Percentiles rank a stretch among this genome's conserved stretches.
Conservation (phyloP, 2,329 filamentous ascomycete genomes). For the Colletotrichum sidae region DNA sequence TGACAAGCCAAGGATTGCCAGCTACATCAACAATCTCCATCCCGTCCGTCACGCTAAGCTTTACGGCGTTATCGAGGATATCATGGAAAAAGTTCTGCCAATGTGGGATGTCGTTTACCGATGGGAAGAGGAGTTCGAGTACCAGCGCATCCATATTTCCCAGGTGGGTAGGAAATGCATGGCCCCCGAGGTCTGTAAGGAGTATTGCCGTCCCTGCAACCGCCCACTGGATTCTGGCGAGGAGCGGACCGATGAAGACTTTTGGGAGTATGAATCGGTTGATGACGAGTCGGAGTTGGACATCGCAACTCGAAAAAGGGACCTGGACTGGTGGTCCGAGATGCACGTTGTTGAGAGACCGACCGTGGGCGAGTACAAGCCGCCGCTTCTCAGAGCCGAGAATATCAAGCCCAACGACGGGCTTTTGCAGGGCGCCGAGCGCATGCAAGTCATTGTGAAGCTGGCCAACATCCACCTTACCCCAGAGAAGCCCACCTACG, state of each 20-base stretch:
- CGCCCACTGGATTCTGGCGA: constrained; percentile 45
- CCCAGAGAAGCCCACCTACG: constrained; percentile 66
- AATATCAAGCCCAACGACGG: constrained; percentile 42
- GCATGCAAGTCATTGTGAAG: constrained; percentile 73
- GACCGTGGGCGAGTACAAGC: neutral
- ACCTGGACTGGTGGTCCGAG: constrained; percentile 43
- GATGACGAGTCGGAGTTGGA: constrained; percentile 38
- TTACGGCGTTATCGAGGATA: constrained; percentile 54
- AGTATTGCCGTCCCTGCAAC: constrained; percentile 35
- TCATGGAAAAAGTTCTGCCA: constrained; percentile 55
- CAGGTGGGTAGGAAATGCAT: constrained; percentile 39
- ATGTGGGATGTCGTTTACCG: constrained; percentile 56
- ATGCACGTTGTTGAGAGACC: constrained; percentile 43
- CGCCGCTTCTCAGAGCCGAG: constrained; percentile 12
- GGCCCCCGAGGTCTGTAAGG: constrained; percentile 37
- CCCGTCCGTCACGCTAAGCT: constrained; percentile 52
- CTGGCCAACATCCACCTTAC: constrained; percentile 71
- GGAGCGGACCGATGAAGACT: constrained; percentile 28
- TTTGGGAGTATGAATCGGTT: constrained; percentile 34
- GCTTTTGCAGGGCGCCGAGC: constrained; percentile 45
- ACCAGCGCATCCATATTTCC: constrained; percentile 41
- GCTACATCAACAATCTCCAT: constrained; percentile 67
- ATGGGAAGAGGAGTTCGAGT: constrained; percentile 45
- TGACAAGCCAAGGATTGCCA: constrained; percentile 53
- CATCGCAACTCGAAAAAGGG: constrained; percentile 21